Percentiles rank a stretch among this genome's conserved stretches.
These are phyloP conservation scores for Trichopus zeylanicus DNA, from an alignment of 116 monocot species.

Conservation along the genomic window DNA sequence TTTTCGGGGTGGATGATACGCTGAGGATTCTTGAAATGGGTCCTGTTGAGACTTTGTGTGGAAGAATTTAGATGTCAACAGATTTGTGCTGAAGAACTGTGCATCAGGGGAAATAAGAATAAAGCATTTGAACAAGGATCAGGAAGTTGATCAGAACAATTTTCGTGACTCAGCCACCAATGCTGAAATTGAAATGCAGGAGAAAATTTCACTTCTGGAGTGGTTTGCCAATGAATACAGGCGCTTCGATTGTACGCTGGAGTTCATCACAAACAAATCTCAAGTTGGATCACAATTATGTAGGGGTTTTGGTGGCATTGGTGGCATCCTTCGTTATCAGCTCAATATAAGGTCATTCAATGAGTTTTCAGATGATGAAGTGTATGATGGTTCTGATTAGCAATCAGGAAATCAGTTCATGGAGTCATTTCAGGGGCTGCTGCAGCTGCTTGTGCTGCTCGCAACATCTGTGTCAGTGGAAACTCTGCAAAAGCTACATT, in stretches of 20 bases:
- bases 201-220: constrained; percentile 13
- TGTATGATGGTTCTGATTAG: constrained; percentile 12
- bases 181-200: constrained; percentile 12
- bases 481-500: too few relatives aligned
- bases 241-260: constrained; percentile 4
- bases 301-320: too few relatives aligned
- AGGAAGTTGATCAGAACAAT: constrained; percentile 10
- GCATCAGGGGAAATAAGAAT: constrained; percentile 4
- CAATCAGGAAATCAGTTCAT: too few relatives aligned
- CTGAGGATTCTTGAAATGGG: constrained; percentile 15
- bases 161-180: constrained; percentile 3
- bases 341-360: constrained; percentile 9
- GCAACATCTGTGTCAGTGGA: too few relatives aligned
- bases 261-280: constrained; percentile 9
- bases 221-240: constrained; percentile 17
- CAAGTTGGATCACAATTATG: constrained; percentile 10
- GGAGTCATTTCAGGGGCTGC: too few relatives aligned
- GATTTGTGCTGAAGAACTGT: constrained; percentile 11
- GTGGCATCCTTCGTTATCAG: constrained; percentile 10
- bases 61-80: constrained; percentile 11
- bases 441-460: too few relatives aligned
- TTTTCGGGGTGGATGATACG: too few relatives aligned
- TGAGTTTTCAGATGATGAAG: constrained; percentile 8
- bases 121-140: too few relatives aligned
- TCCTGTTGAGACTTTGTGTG: constrained; percentile 8